Evolutionary conservation across 345 rosid species (phyloP).

Genomic region (Lumnitzera littorea): DNA sequence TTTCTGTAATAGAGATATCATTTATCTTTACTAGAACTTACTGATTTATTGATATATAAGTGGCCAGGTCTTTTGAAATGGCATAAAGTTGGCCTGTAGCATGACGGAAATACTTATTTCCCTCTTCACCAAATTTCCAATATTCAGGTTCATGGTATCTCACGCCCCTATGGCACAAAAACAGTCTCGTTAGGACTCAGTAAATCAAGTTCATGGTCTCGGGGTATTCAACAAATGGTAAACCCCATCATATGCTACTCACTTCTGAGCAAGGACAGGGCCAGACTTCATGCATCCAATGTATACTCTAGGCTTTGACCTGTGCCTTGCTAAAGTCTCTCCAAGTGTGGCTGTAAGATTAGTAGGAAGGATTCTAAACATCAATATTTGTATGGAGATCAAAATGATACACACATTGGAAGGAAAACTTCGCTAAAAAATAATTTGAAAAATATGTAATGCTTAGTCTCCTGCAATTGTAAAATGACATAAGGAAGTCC

Average conservation of each 20-base stretch:
- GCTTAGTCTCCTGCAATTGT: too few species aligned
- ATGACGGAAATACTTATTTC: conserved; percentile 93
- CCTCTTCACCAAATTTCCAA: conserved; percentile 98
- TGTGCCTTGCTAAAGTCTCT: conserved; percentile 65
- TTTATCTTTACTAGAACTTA: conserved; percentile 22
- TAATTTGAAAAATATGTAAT: too few species aligned
- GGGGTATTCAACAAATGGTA: too few species aligned
- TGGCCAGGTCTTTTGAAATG: conserved; percentile 76
- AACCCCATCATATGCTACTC: conserved; percentile 20
- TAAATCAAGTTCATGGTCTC: not conserved
- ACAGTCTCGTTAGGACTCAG: not conserved
- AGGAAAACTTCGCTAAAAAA: too few species aligned
- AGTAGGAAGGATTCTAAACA: conserved; percentile 6
- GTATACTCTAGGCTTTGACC: conserved; percentile 67
- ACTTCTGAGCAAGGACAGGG: conserved; percentile 95
- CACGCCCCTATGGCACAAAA: conserved; percentile 53
- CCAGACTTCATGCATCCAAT: conserved; percentile 99
- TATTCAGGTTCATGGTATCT: conserved; percentile 93
- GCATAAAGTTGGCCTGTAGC: conserved; percentile 98
- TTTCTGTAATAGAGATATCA: too few species aligned
- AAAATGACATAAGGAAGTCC: too few species aligned
- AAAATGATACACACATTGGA: too few species aligned
- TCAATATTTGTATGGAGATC: not conserved
- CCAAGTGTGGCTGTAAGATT: conserved; percentile 80
- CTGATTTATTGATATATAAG: conserved; percentile 84